Evolutionary conservation across 2,329 filamentous ascomycete genomes (phyloP).

Genomic region (Neurospora crassa): DNA sequence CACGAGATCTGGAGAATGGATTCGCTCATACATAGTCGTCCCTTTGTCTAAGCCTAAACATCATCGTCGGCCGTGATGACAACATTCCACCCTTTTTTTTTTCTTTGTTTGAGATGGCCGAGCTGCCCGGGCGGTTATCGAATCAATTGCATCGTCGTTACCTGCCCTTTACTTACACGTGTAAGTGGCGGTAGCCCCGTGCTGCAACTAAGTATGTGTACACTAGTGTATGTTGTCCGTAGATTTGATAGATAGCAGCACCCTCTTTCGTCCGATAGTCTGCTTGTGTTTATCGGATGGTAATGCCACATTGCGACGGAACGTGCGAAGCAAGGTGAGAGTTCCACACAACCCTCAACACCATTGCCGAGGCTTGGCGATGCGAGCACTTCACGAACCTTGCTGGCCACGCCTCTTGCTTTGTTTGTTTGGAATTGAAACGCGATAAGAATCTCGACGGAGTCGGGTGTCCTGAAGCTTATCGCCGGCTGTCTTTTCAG

Average conservation of each 20-base stretch:
- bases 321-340: not conserved
- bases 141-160: not conserved
- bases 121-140: not conserved
- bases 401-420: not conserved
- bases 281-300: not conserved
- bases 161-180: not conserved
- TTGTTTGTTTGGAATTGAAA: not conserved
- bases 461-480: not conserved
- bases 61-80: not conserved
- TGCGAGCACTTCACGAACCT: not conserved
- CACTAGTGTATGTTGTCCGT: not conserved
- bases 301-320: not conserved
- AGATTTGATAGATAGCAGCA: not conserved
- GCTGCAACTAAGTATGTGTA: not conserved
- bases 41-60: not conserved
- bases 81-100: not conserved
- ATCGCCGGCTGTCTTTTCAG: not conserved
- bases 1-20: not conserved
- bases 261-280: not conserved
- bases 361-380: not conserved
- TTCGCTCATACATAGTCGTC: not conserved
- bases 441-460: not conserved
- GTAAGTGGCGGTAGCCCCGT: not conserved
- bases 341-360: not conserved
- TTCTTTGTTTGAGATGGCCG: not conserved